Evolutionary conservation across 768 basidiomycete genomes (phyloP), one percentile per base, ranked within the genome.

Genomic region (Mrakia hoshinonis): DNA sequence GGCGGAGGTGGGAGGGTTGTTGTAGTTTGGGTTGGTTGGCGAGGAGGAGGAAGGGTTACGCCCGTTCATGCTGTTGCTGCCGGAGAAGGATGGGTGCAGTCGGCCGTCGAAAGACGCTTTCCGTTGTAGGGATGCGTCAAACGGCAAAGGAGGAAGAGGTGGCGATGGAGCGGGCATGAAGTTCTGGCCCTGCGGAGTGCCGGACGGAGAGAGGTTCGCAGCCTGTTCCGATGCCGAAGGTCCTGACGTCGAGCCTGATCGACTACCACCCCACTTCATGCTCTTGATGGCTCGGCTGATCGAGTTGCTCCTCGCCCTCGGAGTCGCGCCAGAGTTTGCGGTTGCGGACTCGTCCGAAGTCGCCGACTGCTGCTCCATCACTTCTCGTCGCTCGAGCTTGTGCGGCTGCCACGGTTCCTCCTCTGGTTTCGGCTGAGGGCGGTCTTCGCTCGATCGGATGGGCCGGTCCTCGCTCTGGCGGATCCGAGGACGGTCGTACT

Each of bases 251-350:
- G 43, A 43, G 6, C 7, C 43, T 6, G 43, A 43, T 15, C 43
- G 43, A 43, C 43, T 36, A 15, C 34, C 31, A 10, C 58, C 58
- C 58, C 58, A 61, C 58, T 61, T 61, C 31, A 61, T 61, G 34
- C 36, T 61, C 58, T 61, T 61, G 36, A 61, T 15, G 1, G 58
- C 58, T 61, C 58, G 58, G 22, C 31, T 61, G 34, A 61, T 61
- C 1, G 58, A 61, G 36, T 61, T 61, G 5, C 64, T 48, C 13
- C 64, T 51, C 46, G 64, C 11, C n/a, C 47, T 64, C 48, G 48
- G 64, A 31, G 48, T 34, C 48, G 46, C n/a, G 7, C 29, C 46
- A 47, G 18, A 48, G 64, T 29, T 51, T 6, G 43, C 43, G 26
- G 12, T 0, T 4, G 29, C n/a, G 11, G 34, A 34, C 43, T 46